Base-by-base conservation (phyloP, 768 basidiomycete genomes). In the Kwoniella heveanensis region DNA sequence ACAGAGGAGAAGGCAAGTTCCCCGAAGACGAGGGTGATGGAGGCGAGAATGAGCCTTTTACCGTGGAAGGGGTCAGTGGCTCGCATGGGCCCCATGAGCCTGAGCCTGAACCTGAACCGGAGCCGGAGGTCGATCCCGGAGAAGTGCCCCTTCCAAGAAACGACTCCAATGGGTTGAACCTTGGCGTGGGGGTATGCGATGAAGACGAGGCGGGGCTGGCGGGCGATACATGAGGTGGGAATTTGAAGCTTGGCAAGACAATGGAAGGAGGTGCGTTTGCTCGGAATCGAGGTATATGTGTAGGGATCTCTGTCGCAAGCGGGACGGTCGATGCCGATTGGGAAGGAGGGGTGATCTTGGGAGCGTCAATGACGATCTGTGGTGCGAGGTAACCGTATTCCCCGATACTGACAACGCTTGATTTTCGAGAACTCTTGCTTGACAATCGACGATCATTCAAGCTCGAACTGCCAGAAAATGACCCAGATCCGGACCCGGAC, bases 341-440 rank as follows among this genome's bases (percentile, higher is more conserved):
- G 4, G 50, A n/a, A n/a, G 57, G 25, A 15, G 58, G 47, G 8
- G 53, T 39, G 24, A n/a, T 24, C 3, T 29, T 58, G 10, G 62
- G 50, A 9, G 36, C 61, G 51, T 76, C 72, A 36, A 73, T 72
- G n/a, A 68, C 64, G 25, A 76, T 76, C 30, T 69, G 64, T 22
- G 74, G 71, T 8, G 57, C 74, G 19, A 76, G 65, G 46, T 76
- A 76, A 15, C 67, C 70, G 52, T 73, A 76, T 47, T 76, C 74
- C 26, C 61, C 51, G 15, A 73, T 67, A 59, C 74, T 73, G 62
- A 71, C 69, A n/a, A 69, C 57, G 6, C 69, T 71, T 25, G 69
- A 72, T 47, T 72, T 70, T 5, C 68, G 63, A n/a, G 69, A 70
- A 56, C 68, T 19, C 54, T 32, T 44, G 50, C 57, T 12, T 49